Base-by-base conservation (phyloP, 2,329 filamentous ascomycete species). In the Calonectria montana region DNA sequence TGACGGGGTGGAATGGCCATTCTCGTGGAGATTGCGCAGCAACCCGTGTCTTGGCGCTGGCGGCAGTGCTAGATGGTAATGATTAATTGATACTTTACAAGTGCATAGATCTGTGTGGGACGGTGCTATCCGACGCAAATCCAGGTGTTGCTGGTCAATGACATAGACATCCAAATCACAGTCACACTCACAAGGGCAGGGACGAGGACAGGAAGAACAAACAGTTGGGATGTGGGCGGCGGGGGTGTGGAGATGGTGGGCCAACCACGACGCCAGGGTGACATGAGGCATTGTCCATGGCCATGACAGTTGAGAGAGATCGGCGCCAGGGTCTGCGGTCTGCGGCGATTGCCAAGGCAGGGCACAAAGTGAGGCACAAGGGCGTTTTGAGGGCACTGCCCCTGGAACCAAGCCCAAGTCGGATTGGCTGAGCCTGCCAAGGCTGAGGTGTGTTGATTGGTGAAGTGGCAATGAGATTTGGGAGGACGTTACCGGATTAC, bases 191-290 rank as follows among this genome's bases (percentile, higher is more conserved):
- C 21, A 47, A 23, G n/a, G n/a, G 18, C n/a, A 23, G 16, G 23
- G 9, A 7, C n/a, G 21, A 23, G 9, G 10, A 45, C 31, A 15
- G 31, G 7, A 35, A 39, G 53, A 21, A 23, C 21, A 18, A 25
- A 50, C 15, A 29, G 12, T 53, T 27, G 12, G 25, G 27, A 43
- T 18, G 16, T 25, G 13, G 13, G 23, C 35, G 31, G 48, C 50
- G 50, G 73, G 39, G 25, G 55, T 23, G 55, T 27, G 31, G 53
- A 25, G 53, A 25, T 7, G 53, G 21, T 47, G 18, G 48, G 66
- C 62, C 63, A 70, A 75, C 74, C 76, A 74, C 31, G 57, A 63
- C 25, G 8, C 21, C 21, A 68, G 43, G 50, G 48, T 77, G 76
- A 78, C 76, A 70, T 65, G 59, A 55, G 71, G 76, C 45, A 64